phyloP scores from a whole-genome alignment of 495 filamentous ascomycete genomes.

The Penicillium macrosclerotiorum region DNA sequence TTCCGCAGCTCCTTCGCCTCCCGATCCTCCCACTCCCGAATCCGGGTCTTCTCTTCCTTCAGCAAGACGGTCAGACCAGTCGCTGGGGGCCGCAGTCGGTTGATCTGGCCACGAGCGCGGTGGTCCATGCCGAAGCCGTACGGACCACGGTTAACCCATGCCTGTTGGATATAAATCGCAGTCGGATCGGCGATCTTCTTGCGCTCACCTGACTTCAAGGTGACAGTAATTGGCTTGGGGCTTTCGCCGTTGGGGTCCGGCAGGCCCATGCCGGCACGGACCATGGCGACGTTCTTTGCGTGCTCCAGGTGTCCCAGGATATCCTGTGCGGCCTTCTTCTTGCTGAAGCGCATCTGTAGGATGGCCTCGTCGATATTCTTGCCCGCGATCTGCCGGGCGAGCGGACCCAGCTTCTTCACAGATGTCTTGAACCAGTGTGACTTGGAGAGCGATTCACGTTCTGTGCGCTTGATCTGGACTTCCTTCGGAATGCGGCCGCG shows the following conservation, averaged over 20 bases:
- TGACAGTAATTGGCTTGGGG: constrained; percentile 36
- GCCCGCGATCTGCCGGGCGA: constrained; percentile 84
- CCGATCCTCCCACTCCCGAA: constrained; percentile 73
- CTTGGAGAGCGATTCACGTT: constrained; percentile 63
- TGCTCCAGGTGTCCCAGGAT: constrained; percentile 72
- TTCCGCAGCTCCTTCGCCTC: constrained; percentile 68
- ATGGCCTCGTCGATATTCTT: constrained; percentile 93
- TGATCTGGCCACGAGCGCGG: constrained; percentile 66
- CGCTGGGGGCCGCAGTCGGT: constrained; percentile 60
- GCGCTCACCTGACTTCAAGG: constrained; percentile 44
- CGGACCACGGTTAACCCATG: constrained; percentile 81
- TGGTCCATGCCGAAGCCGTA: constrained; percentile 56
- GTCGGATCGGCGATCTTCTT: constrained; percentile 66
- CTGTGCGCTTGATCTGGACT: constrained; percentile 66
- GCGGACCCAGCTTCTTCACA: constrained; percentile 79
- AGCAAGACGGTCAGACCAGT: constrained; percentile 78
- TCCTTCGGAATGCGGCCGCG: constrained; percentile 64
- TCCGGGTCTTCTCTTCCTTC: constrained; percentile 89
- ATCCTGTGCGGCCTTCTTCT: constrained; percentile 87
- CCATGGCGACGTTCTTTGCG: constrained; percentile 75
- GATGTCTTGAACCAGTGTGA: constrained; percentile 72
- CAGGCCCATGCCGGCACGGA: constrained; percentile 81
- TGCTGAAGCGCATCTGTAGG: constrained; percentile 89
- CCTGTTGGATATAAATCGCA: constrained; percentile 80
- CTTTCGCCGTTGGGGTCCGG: constrained; percentile 19